These are phyloP conservation scores for Cyberlindnera misumaiensis DNA, from an alignment of 805 yeast species.

Conservation along the genomic window DNA sequence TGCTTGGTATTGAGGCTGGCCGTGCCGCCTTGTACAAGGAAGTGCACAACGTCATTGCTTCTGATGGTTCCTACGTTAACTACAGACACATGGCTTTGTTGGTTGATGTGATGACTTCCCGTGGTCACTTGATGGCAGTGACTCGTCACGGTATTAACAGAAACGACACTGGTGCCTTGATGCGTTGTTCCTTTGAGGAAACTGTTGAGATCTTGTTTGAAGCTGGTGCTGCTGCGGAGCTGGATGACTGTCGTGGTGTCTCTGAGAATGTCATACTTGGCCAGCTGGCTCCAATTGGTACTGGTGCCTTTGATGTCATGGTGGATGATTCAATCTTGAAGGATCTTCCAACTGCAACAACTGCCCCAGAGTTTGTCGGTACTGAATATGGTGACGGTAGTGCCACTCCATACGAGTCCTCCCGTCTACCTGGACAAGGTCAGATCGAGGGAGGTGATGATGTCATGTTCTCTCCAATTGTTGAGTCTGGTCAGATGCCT, in stretches of 20 bases:
- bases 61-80: conserved; percentile 98
- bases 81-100: conserved; percentile 96
- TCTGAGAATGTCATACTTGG: conserved; percentile 97
- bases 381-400: conserved; percentile 54
- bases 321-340: conserved; percentile 85
- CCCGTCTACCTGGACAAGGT: conserved; percentile 73
- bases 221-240: conserved; percentile 97
- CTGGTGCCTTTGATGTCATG: conserved; percentile 95
- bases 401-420: conserved; percentile 74
- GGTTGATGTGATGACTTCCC: conserved; percentile 97
- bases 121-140: conserved; percentile 97
- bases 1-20: conserved; percentile 97
- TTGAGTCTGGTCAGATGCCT: conserved; percentile 66
- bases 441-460: conserved; percentile 60
- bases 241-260: conserved; percentile 97
- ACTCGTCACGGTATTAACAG: conserved; percentile 99
- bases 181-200: conserved; percentile 99
- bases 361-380: conserved; percentile 29
- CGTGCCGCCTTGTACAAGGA: conserved; percentile 91
- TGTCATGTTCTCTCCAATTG: conserved; percentile 88
- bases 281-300: conserved; percentile 97
- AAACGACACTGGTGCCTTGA: conserved; percentile 96
- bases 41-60: conserved; percentile 94
- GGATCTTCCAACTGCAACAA: conserved; percentile 29
- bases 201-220: conserved; percentile 96